Percentiles rank a stretch among this genome's conserved stretches.
phyloP scores from a whole-genome alignment of 1,284 basidiomycete genomes.

The Tilletia indica region DNA sequence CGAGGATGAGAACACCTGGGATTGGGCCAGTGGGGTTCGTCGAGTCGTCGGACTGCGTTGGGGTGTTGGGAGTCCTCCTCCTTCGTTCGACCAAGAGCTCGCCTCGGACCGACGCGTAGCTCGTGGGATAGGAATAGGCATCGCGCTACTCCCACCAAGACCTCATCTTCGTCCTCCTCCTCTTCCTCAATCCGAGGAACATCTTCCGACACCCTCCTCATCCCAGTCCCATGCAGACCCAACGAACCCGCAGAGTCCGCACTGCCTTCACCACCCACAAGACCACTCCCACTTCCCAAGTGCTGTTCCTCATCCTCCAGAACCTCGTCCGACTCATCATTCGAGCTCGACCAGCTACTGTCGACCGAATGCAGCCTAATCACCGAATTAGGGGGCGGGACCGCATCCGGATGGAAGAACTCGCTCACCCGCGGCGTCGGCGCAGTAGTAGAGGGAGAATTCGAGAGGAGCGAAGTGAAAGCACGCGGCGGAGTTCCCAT shows the following conservation, averaged over 20 bases:
- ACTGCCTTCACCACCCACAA: not conserved
- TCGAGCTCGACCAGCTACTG: slow-evolving; percentile 10
- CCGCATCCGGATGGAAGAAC: slow-evolving; percentile 16
- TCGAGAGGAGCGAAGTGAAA: too few species aligned
- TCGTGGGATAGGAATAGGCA: too few species aligned
- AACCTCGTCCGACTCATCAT: slow-evolving; percentile 1
- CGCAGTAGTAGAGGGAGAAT: too few species aligned
- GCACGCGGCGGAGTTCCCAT: too few species aligned
- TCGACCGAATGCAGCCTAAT: slow-evolving; percentile 12
- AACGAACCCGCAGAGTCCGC: not conserved
- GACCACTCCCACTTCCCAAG: not conserved
- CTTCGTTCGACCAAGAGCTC: too few species aligned
- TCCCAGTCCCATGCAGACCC: not conserved
- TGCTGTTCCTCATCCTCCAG: too few species aligned
- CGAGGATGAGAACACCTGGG: too few species aligned
- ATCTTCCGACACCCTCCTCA: not conserved
- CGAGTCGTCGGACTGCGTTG: too few species aligned
- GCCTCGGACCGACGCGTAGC: too few species aligned
- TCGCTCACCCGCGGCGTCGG: not conserved
- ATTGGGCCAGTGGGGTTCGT: too few species aligned
- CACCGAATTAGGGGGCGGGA: slow-evolving; percentile 10
- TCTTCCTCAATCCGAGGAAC: not conserved
- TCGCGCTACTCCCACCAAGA: too few species aligned
- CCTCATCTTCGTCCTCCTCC: not conserved
- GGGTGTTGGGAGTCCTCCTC: too few species aligned